These are phyloP conservation scores for Aspergillus tanneri DNA, from an alignment of 2,329 filamentous ascomycete genomes.

Conservation along the genomic window DNA sequence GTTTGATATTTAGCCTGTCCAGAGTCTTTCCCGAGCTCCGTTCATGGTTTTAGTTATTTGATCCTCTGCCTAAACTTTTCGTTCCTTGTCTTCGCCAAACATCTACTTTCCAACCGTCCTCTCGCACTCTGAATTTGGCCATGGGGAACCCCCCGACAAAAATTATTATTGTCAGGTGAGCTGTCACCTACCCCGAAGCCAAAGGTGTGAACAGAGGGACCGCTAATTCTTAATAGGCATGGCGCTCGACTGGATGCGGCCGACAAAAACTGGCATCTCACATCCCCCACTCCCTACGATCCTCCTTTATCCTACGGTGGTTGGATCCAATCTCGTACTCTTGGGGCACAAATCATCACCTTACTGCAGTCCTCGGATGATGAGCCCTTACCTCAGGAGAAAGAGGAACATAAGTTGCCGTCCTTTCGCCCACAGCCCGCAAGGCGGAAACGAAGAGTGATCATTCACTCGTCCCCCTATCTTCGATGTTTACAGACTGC, in stretches of 20 bases:
- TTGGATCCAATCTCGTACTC: slow-evolving; percentile 79
- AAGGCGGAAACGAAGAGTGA: slow-evolving; percentile 67
- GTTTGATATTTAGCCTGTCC: neutral
- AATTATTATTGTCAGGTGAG: slow-evolving; percentile 45
- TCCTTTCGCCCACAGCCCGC: slow-evolving; percentile 11
- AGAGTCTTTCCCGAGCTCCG: neutral
- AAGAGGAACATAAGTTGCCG: slow-evolving; percentile 4
- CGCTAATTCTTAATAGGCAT: slow-evolving; percentile 63
- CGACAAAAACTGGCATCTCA: slow-evolving; percentile 92
- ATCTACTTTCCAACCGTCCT: neutral
- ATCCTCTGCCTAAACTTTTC: neutral
- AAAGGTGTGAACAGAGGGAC: neutral
- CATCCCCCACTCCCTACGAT: slow-evolving; percentile 91
- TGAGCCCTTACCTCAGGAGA: slow-evolving; percentile 10
- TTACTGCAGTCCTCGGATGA: slow-evolving; percentile 57
- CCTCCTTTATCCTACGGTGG: slow-evolving; percentile 92
- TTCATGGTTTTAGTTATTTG: neutral
- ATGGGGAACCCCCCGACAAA: slow-evolving; percentile 44
- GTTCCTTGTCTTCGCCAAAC: neutral
- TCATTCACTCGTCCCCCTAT: slow-evolving; percentile 93
- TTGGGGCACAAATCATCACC: slow-evolving; percentile 80
- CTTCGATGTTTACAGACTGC: slow-evolving; percentile 90
- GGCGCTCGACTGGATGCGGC: slow-evolving; percentile 91
- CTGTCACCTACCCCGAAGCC: neutral
- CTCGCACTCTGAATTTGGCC: neutral